These are phyloP conservation scores for Phytopythium mirpurense DNA, from an alignment of 352 stramenopile genomes.

Conservation along the genomic window DNA sequence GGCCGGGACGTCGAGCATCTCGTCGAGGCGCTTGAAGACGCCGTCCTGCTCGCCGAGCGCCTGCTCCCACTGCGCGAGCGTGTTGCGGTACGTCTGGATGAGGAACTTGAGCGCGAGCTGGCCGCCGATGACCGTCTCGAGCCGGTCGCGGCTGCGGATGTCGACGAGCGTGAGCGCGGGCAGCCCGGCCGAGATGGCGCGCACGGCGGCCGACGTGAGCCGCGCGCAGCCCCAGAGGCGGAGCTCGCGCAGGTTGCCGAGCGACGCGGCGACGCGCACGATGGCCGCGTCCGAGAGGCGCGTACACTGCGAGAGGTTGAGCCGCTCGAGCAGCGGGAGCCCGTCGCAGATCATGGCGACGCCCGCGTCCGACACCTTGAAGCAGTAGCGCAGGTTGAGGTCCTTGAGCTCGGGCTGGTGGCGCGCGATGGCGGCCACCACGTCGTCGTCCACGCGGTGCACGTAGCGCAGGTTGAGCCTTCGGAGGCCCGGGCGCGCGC, in stretches of 20 bases:
- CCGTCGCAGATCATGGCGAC: constrained; percentile 50
- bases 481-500: constrained; percentile 35
- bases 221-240: constrained; percentile 80
- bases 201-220: constrained; percentile 65
- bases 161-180: constrained; percentile 64
- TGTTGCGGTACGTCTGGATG: constrained; percentile 67
- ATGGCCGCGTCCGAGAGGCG: constrained; percentile 75
- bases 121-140: constrained; percentile 74
- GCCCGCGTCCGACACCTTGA: constrained; percentile 74
- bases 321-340: constrained; percentile 35
- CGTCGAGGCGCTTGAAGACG: constrained; percentile 60
- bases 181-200: constrained; percentile 61
- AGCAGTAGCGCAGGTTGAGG: constrained; percentile 83
- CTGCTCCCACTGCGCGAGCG: constrained; percentile 67
- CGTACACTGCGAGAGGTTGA: constrained; percentile 81
- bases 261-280: constrained; percentile 41
- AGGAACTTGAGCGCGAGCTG: constrained; percentile 72
- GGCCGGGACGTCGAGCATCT: constrained; percentile 46
- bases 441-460: constrained; percentile 79
- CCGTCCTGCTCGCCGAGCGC: constrained; percentile 51
- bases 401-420: constrained; percentile 47
- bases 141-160: constrained; percentile 70
- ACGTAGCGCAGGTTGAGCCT: constrained; percentile 76
- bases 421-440: constrained; percentile 49
- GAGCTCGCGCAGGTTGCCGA: constrained; percentile 59